phyloP scores from a whole-genome alignment of 495 filamentous ascomycete genomes.

The Cercophora newfieldiana region DNA sequence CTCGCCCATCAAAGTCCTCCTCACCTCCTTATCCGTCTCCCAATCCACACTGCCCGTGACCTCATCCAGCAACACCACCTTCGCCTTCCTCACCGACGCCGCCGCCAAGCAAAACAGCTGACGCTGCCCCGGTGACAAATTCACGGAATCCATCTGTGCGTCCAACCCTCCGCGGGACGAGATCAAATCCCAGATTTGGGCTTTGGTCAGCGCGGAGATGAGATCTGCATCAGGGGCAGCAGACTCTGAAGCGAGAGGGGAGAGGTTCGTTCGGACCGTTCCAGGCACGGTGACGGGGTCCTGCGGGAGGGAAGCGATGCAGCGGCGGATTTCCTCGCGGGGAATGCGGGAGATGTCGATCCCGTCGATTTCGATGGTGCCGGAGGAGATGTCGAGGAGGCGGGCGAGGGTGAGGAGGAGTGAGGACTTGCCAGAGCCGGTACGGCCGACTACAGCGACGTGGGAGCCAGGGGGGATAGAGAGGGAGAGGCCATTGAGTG shows the following conservation, averaged over 20 bases:
- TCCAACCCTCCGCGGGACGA: constrained; percentile 33
- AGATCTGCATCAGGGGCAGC: neutral
- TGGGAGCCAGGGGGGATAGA: neutral
- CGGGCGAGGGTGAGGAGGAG: constrained; percentile 84
- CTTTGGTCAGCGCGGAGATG: neutral
- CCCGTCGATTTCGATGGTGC: constrained; percentile 39
- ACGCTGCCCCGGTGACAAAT: constrained; percentile 58
- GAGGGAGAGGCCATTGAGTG: neutral
- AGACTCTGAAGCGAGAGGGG: constrained; percentile 38
- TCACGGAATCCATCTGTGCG: constrained; percentile 47
- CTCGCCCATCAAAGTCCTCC: neutral
- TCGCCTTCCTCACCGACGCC: constrained; percentile 46
- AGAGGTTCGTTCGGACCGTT: constrained; percentile 22
- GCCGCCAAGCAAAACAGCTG: constrained; percentile 63
- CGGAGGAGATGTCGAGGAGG: constrained; percentile 76
- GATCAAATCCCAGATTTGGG: constrained; percentile 3
- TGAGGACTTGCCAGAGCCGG: constrained; percentile 71
- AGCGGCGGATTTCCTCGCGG: neutral
- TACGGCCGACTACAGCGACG: constrained; percentile 5
- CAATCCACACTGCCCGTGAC: neutral
- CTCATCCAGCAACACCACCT: constrained; percentile 7
- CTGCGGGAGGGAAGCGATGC: constrained; percentile 40
- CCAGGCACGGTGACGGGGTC: constrained; percentile 54
- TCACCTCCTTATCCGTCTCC: neutral
- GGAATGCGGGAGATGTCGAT: constrained; percentile 2